These are phyloP conservation scores for Huntiella omanensis DNA, from an alignment of 2,329 filamentous ascomycete genomes.

Conservation along the genomic window DNA sequence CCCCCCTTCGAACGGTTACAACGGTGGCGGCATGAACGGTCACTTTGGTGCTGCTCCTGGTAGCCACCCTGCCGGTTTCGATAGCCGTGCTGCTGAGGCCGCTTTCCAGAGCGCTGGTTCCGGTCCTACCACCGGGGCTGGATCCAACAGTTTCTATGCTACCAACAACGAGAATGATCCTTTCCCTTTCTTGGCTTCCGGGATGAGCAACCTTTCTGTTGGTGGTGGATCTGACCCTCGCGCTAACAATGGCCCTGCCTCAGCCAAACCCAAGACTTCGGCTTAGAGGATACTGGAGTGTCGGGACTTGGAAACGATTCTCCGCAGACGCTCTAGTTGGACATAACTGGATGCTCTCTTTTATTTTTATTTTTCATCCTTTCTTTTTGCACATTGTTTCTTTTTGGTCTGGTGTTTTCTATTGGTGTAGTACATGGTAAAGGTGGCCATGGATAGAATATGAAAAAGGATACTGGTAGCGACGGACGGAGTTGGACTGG, in stretches of 20 bases:
- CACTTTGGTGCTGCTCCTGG: slow-evolving; percentile 61
- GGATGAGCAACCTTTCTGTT: slow-evolving; percentile 55
- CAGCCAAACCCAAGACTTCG: slow-evolving; percentile 36
- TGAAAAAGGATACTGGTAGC: too few species aligned
- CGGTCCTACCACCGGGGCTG: slow-evolving; percentile 56
- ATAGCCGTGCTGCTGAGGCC: slow-evolving; percentile 81
- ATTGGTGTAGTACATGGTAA: too few species aligned
- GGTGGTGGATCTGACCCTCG: slow-evolving; percentile 39
- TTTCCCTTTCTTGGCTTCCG: slow-evolving; percentile 60
- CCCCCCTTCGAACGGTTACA: slow-evolving; percentile 42
- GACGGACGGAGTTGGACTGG: background rate
- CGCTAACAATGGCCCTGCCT: slow-evolving; percentile 40
- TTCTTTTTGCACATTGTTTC: slow-evolving; percentile 10
- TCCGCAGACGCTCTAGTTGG: background rate
- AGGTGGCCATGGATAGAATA: too few species aligned
- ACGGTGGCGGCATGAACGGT: slow-evolving; percentile 50
- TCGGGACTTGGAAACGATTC: background rate
- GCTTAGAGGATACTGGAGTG: slow-evolving; percentile 22
- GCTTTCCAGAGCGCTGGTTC: slow-evolving; percentile 83
- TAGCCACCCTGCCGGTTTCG: slow-evolving; percentile 73
- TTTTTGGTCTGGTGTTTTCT: slow-evolving; percentile 4
- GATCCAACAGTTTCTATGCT: slow-evolving; percentile 38
- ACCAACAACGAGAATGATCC: slow-evolving; percentile 48
- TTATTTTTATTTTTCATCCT: slow-evolving; percentile 11
- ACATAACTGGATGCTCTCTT: background rate